These are phyloP conservation scores for Rhodotorula babjevae DNA, from an alignment of 768 basidiomycete genomes.

Conservation along the genomic window DNA sequence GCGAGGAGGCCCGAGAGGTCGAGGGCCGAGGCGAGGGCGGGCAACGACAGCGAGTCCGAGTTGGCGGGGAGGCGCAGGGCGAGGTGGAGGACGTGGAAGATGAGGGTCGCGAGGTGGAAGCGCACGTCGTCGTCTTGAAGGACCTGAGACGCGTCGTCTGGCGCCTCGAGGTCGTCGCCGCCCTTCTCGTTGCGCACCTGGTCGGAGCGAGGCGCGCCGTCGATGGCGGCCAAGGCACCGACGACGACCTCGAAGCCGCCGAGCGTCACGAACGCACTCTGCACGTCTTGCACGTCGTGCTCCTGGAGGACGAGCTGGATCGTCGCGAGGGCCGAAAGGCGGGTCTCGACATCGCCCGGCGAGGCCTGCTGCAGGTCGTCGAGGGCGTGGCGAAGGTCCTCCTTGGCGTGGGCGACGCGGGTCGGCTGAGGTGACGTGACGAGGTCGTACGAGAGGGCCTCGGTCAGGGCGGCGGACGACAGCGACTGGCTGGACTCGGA, in stretches of 20 bases:
- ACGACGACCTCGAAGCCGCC: slow-evolving; percentile 12
- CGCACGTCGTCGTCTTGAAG: slow-evolving; percentile 3
- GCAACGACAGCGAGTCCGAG: neutral
- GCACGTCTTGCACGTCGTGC: neutral
- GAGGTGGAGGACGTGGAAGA: slow-evolving; percentile 5
- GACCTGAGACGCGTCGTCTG: too few relatives aligned
- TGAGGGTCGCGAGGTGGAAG: slow-evolving; percentile 11
- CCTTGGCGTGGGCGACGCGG: neutral
- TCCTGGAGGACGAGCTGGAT: neutral
- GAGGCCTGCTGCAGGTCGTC: slow-evolving; percentile 1
- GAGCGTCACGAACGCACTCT: neutral
- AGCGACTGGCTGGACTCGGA: neutral
- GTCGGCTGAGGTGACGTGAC: neutral
- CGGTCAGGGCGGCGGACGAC: neutral
- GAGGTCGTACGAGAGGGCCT: slow-evolving; percentile 11
- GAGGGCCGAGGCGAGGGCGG: slow-evolving; percentile 3
- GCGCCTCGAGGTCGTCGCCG: rapidly evolving
- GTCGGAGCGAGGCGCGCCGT: neutral
- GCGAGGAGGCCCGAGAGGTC: slow-evolving; percentile 2
- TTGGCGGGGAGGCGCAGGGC: neutral
- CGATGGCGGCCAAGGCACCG: slow-evolving; percentile 7
- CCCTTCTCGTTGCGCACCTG: neutral
- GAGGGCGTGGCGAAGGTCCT: slow-evolving; percentile 4
- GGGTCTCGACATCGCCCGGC: neutral
- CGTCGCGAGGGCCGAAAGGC: neutral